A percentile compares a stretch with the other conserved stretches of the same genome.
These are phyloP conservation scores for Phyllosticta citrichinensis DNA, from an alignment of 2,329 filamentous ascomycete genomes.

Conservation along the genomic window DNA sequence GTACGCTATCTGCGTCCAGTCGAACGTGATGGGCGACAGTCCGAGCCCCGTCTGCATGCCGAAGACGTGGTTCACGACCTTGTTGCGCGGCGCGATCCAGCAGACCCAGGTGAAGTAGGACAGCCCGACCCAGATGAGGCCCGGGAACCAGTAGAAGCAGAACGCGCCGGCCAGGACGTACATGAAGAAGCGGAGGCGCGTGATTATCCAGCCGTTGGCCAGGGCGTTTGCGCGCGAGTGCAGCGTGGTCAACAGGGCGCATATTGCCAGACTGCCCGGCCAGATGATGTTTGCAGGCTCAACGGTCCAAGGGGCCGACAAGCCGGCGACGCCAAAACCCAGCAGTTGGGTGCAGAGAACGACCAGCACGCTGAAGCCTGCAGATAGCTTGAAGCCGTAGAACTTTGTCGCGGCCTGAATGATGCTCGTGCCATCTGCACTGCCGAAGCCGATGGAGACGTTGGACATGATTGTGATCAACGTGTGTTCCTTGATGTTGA, in stretches of 20 bases:
- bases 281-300: constrained; percentile 20
- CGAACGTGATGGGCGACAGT: constrained; percentile 18
- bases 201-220: constrained; percentile 18
- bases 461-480: constrained; percentile 56
- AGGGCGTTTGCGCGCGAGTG: constrained; percentile 17
- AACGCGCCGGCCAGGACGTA: constrained; percentile 16
- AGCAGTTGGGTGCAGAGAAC: constrained; percentile 8
- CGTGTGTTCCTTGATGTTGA: constrained; percentile 54
- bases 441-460: constrained; percentile 34
- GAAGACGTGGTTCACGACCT: constrained; percentile 20
- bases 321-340: constrained; percentile 19
- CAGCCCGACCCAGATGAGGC: constrained; percentile 15
- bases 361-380: constrained; percentile 17
- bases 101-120: constrained; percentile 19
- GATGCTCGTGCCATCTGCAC: constrained; percentile 63
- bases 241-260: constrained; percentile 18
- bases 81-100: constrained; percentile 20
- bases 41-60: constrained; percentile 18
- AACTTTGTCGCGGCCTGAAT: constrained; percentile 62
- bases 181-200: constrained; percentile 18
- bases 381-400: constrained; percentile 40
- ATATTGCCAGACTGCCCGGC: constrained; percentile 17
- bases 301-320: constrained; percentile 16
- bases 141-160: constrained; percentile 21
- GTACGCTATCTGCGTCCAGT: constrained; percentile 18